Base-by-base conservation (phyloP, 164 flowering plant genomes). In the Brasenia schreberi region DNA sequence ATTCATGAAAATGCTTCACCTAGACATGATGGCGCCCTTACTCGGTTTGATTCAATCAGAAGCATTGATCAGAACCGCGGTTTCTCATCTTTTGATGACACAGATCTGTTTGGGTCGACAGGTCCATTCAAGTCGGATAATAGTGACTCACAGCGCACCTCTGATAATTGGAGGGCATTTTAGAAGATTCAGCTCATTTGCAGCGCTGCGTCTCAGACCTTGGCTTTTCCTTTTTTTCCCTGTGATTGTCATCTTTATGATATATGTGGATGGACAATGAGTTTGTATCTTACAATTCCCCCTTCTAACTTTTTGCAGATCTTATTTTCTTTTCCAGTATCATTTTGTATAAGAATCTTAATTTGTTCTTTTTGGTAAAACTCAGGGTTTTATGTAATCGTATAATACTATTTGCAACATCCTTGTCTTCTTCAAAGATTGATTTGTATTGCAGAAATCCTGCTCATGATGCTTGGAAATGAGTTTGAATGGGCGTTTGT, bases 21-120 rank as follows among this genome's bases (percentile, higher is more conserved):
- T 5, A 79, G 78, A 0, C 80, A 75, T 19, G 80, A 49, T 5
- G 85, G 76, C 45, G 80, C 70, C 66, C 74, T 85, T 61, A 62
- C 82, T 6, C 81, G 89, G 78, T 87, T 82, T 53, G 85, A 84
- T 62, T 84, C 87, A 64, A 72, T 84, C 39, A 76, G 73, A 63
- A 82, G 87, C 69, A 76, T 77, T 23, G 75, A 73, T 18, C 70
- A 33, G 19, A 68, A 72, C 53, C 66, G 23, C 11, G 71, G 64
- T 7, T 83, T 77, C 72, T 59, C 39, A 33, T 33, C 96, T 16
- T 93, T 90, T 67, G 98, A 93, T 68, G 98, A 93, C 64, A 19
- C 81, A 0, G 96, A 89, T 27, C 97, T 96, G 1, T 93, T 93
- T 65, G 95, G 92, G 61, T 83, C 98, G 14, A 79, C 78, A 58